Conservation (phyloP, 768 basidiomycete genomes). For the Kwoniella botswanensis region DNA sequence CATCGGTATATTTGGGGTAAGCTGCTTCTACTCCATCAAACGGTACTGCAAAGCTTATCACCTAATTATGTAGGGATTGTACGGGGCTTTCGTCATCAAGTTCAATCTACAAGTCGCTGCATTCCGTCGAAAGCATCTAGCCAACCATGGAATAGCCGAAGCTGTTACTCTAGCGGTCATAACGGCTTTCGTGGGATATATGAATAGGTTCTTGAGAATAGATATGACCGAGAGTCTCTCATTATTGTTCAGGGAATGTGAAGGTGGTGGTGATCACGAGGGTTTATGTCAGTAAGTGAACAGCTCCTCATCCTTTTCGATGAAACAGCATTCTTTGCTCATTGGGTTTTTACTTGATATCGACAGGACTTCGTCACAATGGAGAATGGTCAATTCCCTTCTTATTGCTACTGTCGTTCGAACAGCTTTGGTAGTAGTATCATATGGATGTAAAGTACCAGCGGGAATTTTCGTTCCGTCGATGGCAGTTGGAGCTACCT, state of each 20-base stretch:
- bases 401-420: slow-evolving; percentile 89
- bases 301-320: background rate
- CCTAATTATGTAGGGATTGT: slow-evolving; percentile 72
- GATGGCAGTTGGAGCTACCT: slow-evolving; percentile 97
- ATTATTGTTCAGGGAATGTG: slow-evolving; percentile 93
- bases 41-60: background rate
- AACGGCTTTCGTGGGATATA: slow-evolving; percentile 90
- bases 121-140: slow-evolving; percentile 88
- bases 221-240: slow-evolving; percentile 98
- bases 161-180: slow-evolving; percentile 83
- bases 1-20: slow-evolving; percentile 91
- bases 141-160: slow-evolving; percentile 81
- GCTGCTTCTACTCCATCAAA: slow-evolving; percentile 41
- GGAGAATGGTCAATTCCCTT: slow-evolving; percentile 92
- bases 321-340: background rate
- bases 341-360: too few relatives aligned
- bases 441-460: slow-evolving; percentile 95
- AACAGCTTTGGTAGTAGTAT: slow-evolving; percentile 81
- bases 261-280: slow-evolving; percentile 86
- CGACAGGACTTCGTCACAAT: slow-evolving; percentile 83
- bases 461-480: slow-evolving; percentile 98
- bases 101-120: slow-evolving; percentile 95
- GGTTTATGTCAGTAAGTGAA: slow-evolving; percentile 88
- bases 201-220: slow-evolving; percentile 89
- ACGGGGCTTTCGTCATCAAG: slow-evolving; percentile 95